Evolutionary conservation across 2,329 filamentous ascomycete species (phyloP), one percentile per base, ranked within the genome.

Genomic region (Cordyceps cicadae): DNA sequence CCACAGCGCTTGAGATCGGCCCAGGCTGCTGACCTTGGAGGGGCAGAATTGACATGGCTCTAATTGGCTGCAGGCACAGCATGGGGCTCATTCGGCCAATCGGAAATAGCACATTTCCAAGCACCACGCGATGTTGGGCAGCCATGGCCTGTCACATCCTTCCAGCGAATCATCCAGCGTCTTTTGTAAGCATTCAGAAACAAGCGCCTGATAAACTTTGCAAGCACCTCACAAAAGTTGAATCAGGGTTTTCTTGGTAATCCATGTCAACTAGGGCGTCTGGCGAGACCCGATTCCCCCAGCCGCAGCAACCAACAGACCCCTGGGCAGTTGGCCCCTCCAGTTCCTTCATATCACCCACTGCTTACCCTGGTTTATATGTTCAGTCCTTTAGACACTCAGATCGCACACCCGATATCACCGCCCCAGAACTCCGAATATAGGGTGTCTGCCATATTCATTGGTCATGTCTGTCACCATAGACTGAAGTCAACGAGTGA

Each of bases 61-160:
- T 61, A 32, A 61, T 61, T 61, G 59, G 59, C 26, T 32, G 45
- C 7, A 17, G 15, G 19, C 39, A 43, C 14, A 4, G 14, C 15
- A 7, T 5, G 39, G 15, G 21, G 12, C 12, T 9, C 2, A 19
- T 15, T 14, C 34, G 11, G 19, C 59, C 59, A 61, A 61, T 61
- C 14, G 32, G 4, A 9, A 0, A 0, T 24, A 14, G 7, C 8
- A n/a, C 37, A 61, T 56, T 61, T 61, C 37, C 24, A 61, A 61
- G 53, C 59, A 61, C 46, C 53, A 46, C 45, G 34, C 51, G 52
- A 55, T 55, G 43, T 49, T 48, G 37, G n/a, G 17, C 41, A 15
- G 21, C 6, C n/a, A 19, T n/a, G 11, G 11, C 29, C 12, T 19
- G 54, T 41, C 34, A 8, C 51, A 15, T 11, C 34, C 51, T 26